Percentiles rank a stretch among this genome's conserved stretches.
These are phyloP conservation scores for Akanthomyces dipterigenus DNA, from an alignment of 2,329 filamentous ascomycete species.

Conservation along the genomic window DNA sequence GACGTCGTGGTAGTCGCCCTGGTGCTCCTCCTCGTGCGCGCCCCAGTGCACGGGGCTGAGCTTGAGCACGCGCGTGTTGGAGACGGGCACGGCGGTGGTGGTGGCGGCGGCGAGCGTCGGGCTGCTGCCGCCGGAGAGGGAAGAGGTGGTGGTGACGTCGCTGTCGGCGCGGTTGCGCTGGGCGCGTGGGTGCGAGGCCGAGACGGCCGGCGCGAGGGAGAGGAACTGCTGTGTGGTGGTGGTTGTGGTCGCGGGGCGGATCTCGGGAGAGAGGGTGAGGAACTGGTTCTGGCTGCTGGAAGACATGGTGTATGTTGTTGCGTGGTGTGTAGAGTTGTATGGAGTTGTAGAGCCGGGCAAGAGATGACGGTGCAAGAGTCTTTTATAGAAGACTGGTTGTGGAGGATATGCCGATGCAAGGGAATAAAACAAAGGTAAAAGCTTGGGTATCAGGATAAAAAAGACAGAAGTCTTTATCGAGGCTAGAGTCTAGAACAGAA, in stretches of 20 bases:
- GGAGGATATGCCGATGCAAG: too few relatives aligned
- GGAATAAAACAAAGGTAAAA: too few relatives aligned
- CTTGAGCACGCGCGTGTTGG: conserved; percentile 49
- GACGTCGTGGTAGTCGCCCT: conserved; percentile 49
- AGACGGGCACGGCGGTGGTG: conserved; percentile 30
- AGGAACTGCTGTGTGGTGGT: conserved; percentile 35
- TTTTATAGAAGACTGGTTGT: too few relatives aligned
- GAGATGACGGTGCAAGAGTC: too few relatives aligned
- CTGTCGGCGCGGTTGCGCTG: conserved; percentile 23
- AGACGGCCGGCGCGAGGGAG: conserved; percentile 52
- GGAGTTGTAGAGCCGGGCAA: neutral
- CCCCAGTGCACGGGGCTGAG: conserved; percentile 59
- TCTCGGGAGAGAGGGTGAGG: conserved; percentile 6
- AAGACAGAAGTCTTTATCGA: neutral
- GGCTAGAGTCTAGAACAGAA: neutral
- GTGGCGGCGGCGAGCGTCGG: conserved; percentile 21
- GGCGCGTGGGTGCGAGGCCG: conserved; percentile 46
- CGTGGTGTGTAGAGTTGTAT: neutral
- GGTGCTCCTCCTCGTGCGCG: conserved; percentile 50
- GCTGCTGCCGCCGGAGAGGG: conserved; percentile 15
- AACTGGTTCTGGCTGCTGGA: conserved; percentile 8
- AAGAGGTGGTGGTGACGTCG: conserved; percentile 16
- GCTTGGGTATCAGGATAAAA: neutral
- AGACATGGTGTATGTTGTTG: neutral
- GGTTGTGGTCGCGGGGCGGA: neutral